Conservation (phyloP, 106 monocot genomes). For the Dendrobium nobile region DNA sequence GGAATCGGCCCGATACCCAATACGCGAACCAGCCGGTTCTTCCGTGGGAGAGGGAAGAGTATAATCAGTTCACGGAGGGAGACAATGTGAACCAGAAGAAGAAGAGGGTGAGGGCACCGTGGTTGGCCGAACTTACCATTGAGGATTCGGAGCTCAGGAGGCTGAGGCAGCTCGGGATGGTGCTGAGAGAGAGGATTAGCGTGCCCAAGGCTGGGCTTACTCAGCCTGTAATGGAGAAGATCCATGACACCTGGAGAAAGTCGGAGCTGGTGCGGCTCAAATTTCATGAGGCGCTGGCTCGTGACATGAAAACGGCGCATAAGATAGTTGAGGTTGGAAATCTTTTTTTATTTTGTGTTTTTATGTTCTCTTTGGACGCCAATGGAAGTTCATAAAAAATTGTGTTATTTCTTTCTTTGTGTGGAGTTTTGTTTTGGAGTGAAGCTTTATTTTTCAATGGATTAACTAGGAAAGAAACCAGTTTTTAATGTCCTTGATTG, state of each 20-base stretch:
- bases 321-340: conserved; percentile 84
- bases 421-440: background rate
- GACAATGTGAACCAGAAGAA: conserved; percentile 27
- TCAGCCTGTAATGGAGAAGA: conserved; percentile 60
- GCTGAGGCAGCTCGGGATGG: conserved; percentile 59
- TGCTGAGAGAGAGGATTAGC: conserved; percentile 70
- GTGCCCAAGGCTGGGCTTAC: conserved; percentile 94
- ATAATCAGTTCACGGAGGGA: conserved; percentile 1
- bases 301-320: conserved; percentile 95
- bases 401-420: background rate
- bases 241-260: conserved; percentile 80
- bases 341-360: background rate
- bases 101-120: conserved; percentile 79
- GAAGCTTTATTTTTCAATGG: background rate
- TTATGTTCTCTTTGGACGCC: background rate
- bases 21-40: conserved; percentile 17
- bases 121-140: conserved; percentile 80
- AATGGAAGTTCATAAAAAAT: background rate
- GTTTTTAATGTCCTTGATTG: background rate
- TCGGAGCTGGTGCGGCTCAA: conserved; percentile 82
- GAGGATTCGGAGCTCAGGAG: conserved; percentile 81
- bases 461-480: background rate
- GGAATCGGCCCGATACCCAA: conserved; percentile 57
- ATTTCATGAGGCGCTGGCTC: conserved; percentile 82
- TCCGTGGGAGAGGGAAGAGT: conserved; percentile 73